Conservation (phyloP, 257 asterid genomes). For the Eucommia ulmoides region DNA sequence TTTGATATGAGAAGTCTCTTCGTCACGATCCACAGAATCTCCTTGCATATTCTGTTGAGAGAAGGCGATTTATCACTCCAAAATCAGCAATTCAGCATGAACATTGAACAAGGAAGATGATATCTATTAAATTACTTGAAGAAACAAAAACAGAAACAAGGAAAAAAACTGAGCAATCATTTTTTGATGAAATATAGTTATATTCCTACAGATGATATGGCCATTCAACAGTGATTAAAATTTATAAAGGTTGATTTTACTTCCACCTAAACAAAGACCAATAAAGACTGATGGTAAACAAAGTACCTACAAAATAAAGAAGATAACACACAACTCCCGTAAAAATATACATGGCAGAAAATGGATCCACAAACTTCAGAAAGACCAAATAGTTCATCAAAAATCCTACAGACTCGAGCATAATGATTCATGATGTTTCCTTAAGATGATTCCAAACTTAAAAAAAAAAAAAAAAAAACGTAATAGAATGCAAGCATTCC, state of each 20-base stretch:
- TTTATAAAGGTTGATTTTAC: conserved; percentile 3
- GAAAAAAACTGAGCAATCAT: conserved; percentile 59
- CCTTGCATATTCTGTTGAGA: conserved; percentile 95
- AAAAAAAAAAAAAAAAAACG: too few species aligned
- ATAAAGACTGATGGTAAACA: conserved; percentile 6
- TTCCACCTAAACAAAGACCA: conserved; percentile 4
- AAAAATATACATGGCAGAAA: conserved; percentile 73
- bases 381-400: conserved; percentile 6
- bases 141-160: too few species aligned
- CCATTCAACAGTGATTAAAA: conserved; percentile 8
- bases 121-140: too few species aligned
- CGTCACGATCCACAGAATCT: conserved; percentile 82
- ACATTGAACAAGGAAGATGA: not conserved
- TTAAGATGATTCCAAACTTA: too few species aligned
- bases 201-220: conserved; percentile 60
- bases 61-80: conserved; percentile 87
- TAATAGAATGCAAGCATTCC: too few species aligned
- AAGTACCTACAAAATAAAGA: conserved; percentile 77
- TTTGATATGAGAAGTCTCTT: conserved; percentile 93
- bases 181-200: conserved; percentile 55
- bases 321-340: conserved; percentile 91
- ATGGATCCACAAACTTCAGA: conserved; percentile 92
- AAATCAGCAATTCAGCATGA: conserved; percentile 31
- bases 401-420: not conserved
- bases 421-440: too few species aligned